phyloP scores from a whole-genome alignment of 2,329 filamentous ascomycete genomes.

The Alternaria brassicae region DNA sequence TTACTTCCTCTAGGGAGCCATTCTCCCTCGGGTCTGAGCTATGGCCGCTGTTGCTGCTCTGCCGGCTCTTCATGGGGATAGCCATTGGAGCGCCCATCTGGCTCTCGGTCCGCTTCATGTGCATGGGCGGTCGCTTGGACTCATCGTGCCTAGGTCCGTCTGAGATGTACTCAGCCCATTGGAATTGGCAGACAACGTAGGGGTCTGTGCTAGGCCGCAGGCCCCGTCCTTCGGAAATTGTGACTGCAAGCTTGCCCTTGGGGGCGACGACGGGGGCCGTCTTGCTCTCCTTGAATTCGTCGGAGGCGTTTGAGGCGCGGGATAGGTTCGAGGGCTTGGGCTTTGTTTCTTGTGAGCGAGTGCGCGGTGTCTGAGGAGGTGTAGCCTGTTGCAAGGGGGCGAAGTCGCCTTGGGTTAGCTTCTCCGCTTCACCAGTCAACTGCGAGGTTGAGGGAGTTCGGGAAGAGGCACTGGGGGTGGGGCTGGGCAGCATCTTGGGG shows the following conservation, averaged over 20 bases:
- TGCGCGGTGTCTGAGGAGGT: conserved; percentile 86
- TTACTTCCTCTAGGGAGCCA: conserved; percentile 69
- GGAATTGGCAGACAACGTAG: conserved; percentile 96
- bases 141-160: conserved; percentile 74
- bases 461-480: conserved; percentile 56
- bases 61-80: conserved; percentile 95
- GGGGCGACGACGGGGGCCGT: conserved; percentile 70
- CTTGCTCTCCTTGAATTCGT: conserved; percentile 49
- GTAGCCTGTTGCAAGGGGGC: conserved; percentile 78
- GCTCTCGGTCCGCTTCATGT: conserved; percentile 72
- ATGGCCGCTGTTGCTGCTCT: conserved; percentile 94
- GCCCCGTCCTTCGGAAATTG: conserved; percentile 84
- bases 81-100: conserved; percentile 87
- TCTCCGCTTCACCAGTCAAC: conserved; percentile 73
- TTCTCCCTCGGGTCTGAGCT: conserved; percentile 62
- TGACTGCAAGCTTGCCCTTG: conserved; percentile 88
- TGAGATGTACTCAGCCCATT: conserved; percentile 95
- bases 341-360: conserved; percentile 72
- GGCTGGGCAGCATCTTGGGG: conserved; percentile 62
- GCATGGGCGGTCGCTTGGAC: conserved; percentile 54
- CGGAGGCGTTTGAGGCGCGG: conserved; percentile 58
- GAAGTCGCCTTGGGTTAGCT: conserved; percentile 84
- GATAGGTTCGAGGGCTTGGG: conserved; percentile 55
- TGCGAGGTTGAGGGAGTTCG: conserved; percentile 62
- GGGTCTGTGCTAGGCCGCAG: conserved; percentile 84